Conservation (phyloP, 2,329 filamentous ascomycete genomes). For the Diaporthe capsici region DNA sequence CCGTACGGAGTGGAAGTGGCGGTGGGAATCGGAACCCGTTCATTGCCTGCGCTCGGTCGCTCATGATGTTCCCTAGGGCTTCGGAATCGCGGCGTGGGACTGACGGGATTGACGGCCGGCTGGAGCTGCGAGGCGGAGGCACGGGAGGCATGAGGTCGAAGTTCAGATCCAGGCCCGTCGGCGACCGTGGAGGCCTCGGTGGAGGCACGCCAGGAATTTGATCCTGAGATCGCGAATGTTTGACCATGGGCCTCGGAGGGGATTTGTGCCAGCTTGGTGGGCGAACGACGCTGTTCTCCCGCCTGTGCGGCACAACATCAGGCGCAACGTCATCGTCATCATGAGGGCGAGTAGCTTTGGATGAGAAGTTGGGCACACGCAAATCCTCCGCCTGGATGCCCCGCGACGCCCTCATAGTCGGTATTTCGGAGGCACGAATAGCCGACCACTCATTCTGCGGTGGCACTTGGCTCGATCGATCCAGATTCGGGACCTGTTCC, state of each 20-base stretch:
- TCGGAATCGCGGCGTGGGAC: slow-evolving; percentile 60
- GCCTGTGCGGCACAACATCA: slow-evolving; percentile 42
- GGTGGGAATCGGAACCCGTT: slow-evolving; percentile 61
- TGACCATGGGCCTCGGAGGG: slow-evolving; percentile 55
- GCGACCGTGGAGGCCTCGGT: slow-evolving; percentile 66
- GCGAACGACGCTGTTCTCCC: slow-evolving; percentile 43
- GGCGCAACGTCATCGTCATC: slow-evolving; percentile 39
- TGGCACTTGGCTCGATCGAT: slow-evolving; percentile 57
- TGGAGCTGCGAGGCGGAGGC: slow-evolving; percentile 68
- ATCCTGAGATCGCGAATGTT: slow-evolving; percentile 64
- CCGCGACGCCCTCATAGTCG: slow-evolving; percentile 53
- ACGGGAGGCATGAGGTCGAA: slow-evolving; percentile 54
- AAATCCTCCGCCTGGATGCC: slow-evolving; percentile 58
- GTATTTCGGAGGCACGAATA: slow-evolving; percentile 54
- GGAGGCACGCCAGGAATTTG: slow-evolving; percentile 60
- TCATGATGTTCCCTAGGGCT: slow-evolving; percentile 49
- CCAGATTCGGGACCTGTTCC: slow-evolving; percentile 60
- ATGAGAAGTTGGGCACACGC: slow-evolving; percentile 64
- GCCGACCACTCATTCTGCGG: slow-evolving; percentile 61
- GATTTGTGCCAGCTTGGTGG: slow-evolving; percentile 50
- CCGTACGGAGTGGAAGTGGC: slow-evolving; percentile 52
- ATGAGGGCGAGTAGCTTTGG: slow-evolving; percentile 49
- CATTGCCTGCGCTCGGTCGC: slow-evolving; percentile 62
- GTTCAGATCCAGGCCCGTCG: slow-evolving; percentile 51
- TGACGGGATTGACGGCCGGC: slow-evolving; percentile 64